These are phyloP conservation scores for Gnaphalium uliginosum DNA, from an alignment of 129 eudicot species.

Conservation along the genomic window DNA sequence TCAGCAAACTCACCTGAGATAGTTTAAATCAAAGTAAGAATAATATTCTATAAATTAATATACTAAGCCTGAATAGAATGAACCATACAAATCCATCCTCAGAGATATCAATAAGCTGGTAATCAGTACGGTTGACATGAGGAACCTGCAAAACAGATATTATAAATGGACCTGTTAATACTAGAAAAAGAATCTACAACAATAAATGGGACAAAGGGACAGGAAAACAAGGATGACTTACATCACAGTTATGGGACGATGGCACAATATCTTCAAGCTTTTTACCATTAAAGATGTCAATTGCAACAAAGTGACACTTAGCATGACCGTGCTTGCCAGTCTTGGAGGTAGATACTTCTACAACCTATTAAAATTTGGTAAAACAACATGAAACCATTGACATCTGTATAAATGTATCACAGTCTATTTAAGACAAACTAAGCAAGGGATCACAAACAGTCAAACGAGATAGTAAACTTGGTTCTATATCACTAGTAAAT, in stretches of 20 bases:
- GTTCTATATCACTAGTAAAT: not conserved
- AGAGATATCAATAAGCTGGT: constrained; percentile 71
- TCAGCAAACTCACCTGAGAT: constrained; percentile 65
- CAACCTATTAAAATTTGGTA: constrained; percentile 44
- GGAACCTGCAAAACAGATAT: constrained; percentile 55
- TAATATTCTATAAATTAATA: not conserved
- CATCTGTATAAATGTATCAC: not conserved
- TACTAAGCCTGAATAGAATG: not conserved
- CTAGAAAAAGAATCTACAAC: not conserved
- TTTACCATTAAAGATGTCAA: constrained; percentile 71
- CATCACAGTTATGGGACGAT: constrained; percentile 81
- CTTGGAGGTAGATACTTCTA: constrained; percentile 81
- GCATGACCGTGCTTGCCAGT: constrained; percentile 87
- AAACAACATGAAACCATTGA: not conserved
- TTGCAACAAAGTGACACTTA: constrained; percentile 74
- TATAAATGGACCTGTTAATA: not conserved
- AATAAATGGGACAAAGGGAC: not conserved
- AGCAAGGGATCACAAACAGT: not conserved
- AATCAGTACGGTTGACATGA: constrained; percentile 69
- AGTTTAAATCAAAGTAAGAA: not conserved
- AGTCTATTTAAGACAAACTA: not conserved
- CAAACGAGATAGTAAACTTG: not conserved
- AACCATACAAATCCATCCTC: constrained; percentile 83
- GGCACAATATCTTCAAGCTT: constrained; percentile 88
- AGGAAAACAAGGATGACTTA: constrained; percentile 22